Evolutionary conservation across 1,284 basidiomycete genomes (phyloP), one percentile per base, ranked within the genome.

Genomic region (Singerocomus inundabilis): DNA sequence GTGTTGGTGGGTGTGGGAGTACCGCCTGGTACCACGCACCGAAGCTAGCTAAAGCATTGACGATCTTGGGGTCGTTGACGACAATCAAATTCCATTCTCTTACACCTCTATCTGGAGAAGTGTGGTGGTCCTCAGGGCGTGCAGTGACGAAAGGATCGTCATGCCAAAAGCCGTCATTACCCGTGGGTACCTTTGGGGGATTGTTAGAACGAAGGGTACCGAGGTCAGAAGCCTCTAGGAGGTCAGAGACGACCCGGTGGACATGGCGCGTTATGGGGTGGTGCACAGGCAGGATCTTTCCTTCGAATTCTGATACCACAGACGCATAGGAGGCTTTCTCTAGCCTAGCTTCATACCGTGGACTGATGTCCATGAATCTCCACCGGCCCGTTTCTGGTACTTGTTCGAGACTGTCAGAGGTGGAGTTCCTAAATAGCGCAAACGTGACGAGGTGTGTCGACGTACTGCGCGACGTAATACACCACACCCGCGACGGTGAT

Each of bases 11-110:
- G 30, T 9, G 24, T n/a, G 24, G 41, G 9, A 2, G 12, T 6
- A 4, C 2, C 11, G 10, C 3, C 5, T 28, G n/a, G 18, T 11
- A 32, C 44, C n/a, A 57, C 74, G 45, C 46, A 84, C 88, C 88
- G 33, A 88, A 89, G 2, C 79, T 70, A 4, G 90, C 91, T 65
- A 88, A 83, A 0, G 94, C 93, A 66, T 97, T 96, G 55, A 91
- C 77, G 6, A 81, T 76, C 32, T 78, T 79, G 26, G 72, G 72
- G 59, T 94, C 88, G 54, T 92, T 77, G 46, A 96, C 87, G 1
- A 97, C 91, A 46, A 91, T 76, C 0, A 97, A 78, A 57, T 90
- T 77, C 85, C 87, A 91, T 56, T 85, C 73, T 61, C 67, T 72
- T 12, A 63, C 70, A 18, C 65, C 62, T 24, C 51, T 59, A 10